Evolutionary conservation across 805 yeast species (phyloP).

Genomic region (Candida cerambycidarum): DNA sequence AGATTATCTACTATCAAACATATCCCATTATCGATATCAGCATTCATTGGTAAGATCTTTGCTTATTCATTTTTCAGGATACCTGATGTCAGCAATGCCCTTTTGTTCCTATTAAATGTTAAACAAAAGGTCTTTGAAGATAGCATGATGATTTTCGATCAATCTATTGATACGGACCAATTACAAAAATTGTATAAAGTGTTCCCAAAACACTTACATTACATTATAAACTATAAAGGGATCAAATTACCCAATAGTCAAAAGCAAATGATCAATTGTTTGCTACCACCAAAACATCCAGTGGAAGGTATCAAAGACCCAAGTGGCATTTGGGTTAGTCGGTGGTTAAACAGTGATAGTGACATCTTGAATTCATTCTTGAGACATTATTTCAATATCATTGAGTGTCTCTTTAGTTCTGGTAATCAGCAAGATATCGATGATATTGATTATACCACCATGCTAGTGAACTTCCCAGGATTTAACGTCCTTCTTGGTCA

Average conservation of each 20-base stretch:
- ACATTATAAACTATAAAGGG: conserved; percentile 34
- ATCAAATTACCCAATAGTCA: conserved; percentile 21
- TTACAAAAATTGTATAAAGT: not conserved
- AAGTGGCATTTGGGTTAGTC: conserved; percentile 59
- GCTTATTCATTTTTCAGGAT: conserved; percentile 61
- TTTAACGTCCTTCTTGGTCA: conserved; percentile 46
- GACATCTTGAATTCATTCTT: conserved; percentile 62
- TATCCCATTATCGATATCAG: conserved; percentile 55
- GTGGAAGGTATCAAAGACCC: conserved; percentile 55
- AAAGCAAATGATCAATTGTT: conserved; percentile 30
- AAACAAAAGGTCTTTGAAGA: conserved; percentile 46
- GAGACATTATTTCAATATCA: conserved; percentile 51
- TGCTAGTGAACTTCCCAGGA: conserved; percentile 38
- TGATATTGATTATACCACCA: not conserved
- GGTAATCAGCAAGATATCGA: no score
- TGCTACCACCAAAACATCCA: conserved; percentile 42
- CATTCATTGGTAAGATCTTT: conserved; percentile 69
- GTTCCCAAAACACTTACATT: conserved; percentile 32
- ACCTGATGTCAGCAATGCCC: conserved; percentile 55
- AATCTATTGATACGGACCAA: not conserved
- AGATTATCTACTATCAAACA: conserved; percentile 48
- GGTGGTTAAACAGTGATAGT: conserved; percentile 59
- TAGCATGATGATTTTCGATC: conserved; percentile 7
- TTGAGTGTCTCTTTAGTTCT: conserved; percentile 13
- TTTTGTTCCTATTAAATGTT: conserved; percentile 56